Evolutionary conservation across 2,329 filamentous ascomycete species (phyloP), one percentile per base, ranked within the genome.

Genomic region (Elsinoe batatas): DNA sequence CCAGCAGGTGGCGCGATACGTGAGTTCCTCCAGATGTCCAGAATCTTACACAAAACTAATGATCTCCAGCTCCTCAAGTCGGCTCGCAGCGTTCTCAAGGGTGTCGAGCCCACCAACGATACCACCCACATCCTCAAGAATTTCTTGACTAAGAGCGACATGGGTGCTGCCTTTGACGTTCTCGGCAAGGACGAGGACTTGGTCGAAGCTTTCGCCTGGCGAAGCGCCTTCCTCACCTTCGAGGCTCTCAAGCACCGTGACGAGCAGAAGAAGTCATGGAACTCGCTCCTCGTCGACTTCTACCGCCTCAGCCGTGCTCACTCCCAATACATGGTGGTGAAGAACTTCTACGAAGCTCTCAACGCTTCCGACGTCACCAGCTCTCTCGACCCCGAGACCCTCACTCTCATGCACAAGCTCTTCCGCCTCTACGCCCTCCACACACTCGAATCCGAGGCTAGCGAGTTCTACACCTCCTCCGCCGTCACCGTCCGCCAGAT

Each of bases 291-390:
- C 13, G 82, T 89, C 12, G 84, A 89, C 70, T 89, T 90, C 72
- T 88, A 84, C 79, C 82, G 84, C 42, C 79, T 90, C 5, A 83
- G 79, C 57, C 88, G 85, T 5, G 85, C 86, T 0, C 85, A 87
- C 67, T 85, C 83, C 0, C 85, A 90, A 69, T 89, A 88, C 69
- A 78, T 88, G 62, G 79, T 89, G 0, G 85, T 89, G 60, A 88
- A 87, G 76, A 87, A 83, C 74, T 90, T 89, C 73, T 88, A 93
- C 71, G 76, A 82, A 3, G 75, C 80, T 1, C 79, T 91, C 17
- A 79, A 82, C 36, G 75, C 76, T 4, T 71, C 76, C 5, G 65
- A 75, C 6, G 76, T 79, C 10, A 69, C 69, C n/a, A 67, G 43
- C 11, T 73, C 78, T 13, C 71, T 87, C 30, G 80, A 84, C 64